Base-by-base conservation (phyloP, 352 stramenopile species). In the Globisporangium splendens region DNA sequence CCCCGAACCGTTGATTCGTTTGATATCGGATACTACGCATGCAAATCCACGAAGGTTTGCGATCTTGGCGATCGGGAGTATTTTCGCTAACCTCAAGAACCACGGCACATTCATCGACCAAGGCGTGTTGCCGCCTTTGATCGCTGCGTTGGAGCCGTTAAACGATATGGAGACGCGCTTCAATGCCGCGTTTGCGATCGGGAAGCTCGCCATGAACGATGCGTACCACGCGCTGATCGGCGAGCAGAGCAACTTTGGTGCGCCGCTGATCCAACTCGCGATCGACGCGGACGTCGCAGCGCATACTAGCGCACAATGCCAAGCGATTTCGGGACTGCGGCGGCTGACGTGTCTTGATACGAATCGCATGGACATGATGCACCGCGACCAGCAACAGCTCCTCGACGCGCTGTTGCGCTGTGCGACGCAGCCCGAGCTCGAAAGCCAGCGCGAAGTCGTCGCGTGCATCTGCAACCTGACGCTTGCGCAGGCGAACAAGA, bases 91-190 rank as follows among this genome's bases (percentile, higher is more conserved):
- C 21, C 54, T 68, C n/a, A 63, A 46, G 35, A 86, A 85, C 63
- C 88, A 97, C 62, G 53, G 66, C 17, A 38, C 61, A 33, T 90
- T 96, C 21, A 73, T 97, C 1, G 75, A 86, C 10, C 69, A 75
- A 3, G 82, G 77, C 35, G 83, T 84, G 10, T 50, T 98, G 21
- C 62, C 77, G 55, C 73, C 79, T 12, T 68, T 98, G 3, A 70
- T 96, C 5, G 66, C 69, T 10, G 73, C 83, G 3, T 58, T 98
- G 18, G 59, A 80, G 20, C 22, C 65, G 11, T 56, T 75, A 10
- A 86, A 93, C 57, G 70, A 89, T 57, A 79, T 93, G 64, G 95
- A 99, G 65, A 97, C 85, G 41, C 86, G 92, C 17, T 97, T 98
- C 61, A 94, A 98, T 61, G 88, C 93, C 0, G 88, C 89, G 28